Percentiles rank a stretch among this genome's conserved stretches.
These are phyloP conservation scores for Staphylotrichum tortipilum DNA, from an alignment of 495 filamentous ascomycete species.

Conservation along the genomic window DNA sequence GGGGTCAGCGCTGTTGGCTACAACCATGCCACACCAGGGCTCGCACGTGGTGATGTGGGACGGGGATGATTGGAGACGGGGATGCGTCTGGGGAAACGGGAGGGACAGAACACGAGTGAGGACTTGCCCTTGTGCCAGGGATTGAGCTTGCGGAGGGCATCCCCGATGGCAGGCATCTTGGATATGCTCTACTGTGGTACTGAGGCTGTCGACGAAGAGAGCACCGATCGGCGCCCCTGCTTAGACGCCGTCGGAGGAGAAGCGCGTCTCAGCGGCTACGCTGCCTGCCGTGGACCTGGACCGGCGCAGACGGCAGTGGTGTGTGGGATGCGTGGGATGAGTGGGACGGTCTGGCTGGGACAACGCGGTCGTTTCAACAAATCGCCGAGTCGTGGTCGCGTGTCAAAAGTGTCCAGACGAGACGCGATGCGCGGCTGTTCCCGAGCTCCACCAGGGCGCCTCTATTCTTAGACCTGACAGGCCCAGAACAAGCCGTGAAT, in stretches of 20 bases:
- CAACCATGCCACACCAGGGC: no score
- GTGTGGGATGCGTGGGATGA: no score
- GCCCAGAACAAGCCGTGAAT: background rate
- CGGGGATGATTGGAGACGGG: background rate
- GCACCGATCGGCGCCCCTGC: slow-evolving; percentile 3
- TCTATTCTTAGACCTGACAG: slow-evolving; percentile 2
- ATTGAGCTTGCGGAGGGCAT: slow-evolving; percentile 18
- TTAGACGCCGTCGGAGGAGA: slow-evolving; percentile 12
- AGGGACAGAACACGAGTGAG: background rate
- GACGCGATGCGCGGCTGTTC: background rate
- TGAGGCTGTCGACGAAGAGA: no score
- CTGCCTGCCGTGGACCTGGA: background rate
- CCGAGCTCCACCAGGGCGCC: background rate
- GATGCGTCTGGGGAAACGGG: no score
- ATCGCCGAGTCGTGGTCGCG: background rate
- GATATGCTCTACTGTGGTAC: no score
- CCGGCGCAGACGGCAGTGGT: background rate
- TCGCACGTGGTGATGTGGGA: slow-evolving; percentile 1
- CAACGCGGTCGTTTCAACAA: slow-evolving; percentile 8
- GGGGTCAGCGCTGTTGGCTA: background rate
- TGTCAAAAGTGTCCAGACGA: background rate
- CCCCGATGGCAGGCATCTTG: slow-evolving; percentile 19
- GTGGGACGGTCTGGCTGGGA: background rate
- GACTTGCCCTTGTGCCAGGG: slow-evolving; percentile 23
- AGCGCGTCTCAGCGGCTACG: slow-evolving; percentile 8